Evolutionary conservation across 2,329 filamentous ascomycete genomes (phyloP).

Genomic region (Scedosporium boydii): DNA sequence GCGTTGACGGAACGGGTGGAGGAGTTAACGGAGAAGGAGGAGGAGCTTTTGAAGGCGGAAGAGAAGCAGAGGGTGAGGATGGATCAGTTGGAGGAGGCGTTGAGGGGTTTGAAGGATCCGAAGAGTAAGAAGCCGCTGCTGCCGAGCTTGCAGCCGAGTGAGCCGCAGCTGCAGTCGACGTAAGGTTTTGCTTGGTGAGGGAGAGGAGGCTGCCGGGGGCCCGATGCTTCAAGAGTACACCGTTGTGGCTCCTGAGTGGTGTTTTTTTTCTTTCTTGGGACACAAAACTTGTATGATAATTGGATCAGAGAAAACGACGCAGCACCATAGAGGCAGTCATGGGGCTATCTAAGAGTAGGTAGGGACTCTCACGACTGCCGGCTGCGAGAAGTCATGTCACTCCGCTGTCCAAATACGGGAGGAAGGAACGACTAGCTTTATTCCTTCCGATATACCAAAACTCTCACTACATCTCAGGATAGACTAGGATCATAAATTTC

Average conservation of each 20-base stretch:
- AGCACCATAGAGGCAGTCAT: too few species aligned
- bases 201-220: not conserved
- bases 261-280: not conserved
- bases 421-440: not conserved
- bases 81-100: constrained; percentile 41
- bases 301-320: not conserved
- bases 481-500: constrained; percentile 1
- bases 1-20: constrained; percentile 39
- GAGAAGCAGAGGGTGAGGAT: constrained; percentile 38
- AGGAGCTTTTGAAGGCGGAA: constrained; percentile 36
- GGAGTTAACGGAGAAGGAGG: constrained; percentile 37
- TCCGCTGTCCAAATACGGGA: not conserved
- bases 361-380: not conserved
- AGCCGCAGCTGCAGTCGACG: not conserved
- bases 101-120: constrained; percentile 41
- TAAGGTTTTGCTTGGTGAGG: not conserved
- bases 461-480: not conserved
- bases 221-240: not conserved
- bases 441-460: not conserved
- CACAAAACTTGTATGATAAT: not conserved
- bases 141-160: constrained; percentile 22
- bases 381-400: not conserved
- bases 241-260: not conserved
- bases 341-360: too few species aligned
- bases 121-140: constrained; percentile 47